Conservation (phyloP, 805 yeast species). For the Cyberlindnera suaveolens region DNA sequence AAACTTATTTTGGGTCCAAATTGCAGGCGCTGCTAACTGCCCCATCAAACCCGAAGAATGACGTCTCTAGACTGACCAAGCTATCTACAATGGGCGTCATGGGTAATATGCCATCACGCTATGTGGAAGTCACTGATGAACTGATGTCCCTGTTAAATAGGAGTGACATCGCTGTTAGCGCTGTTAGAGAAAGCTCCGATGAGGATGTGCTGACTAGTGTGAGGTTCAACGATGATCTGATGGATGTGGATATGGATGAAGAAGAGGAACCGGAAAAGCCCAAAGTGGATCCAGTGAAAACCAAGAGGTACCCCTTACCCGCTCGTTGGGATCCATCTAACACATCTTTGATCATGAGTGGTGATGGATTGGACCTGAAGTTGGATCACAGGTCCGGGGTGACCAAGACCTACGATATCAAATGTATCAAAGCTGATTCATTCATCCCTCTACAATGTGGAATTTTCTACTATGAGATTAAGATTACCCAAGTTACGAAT, state of each 20-base stretch:
- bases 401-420: conserved; percentile 10
- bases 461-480: conserved; percentile 46
- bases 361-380: conserved; percentile 11
- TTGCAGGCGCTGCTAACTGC: conserved; percentile 6
- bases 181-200: not conserved
- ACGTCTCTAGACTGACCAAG: conserved; percentile 4
- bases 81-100: conserved; percentile 13
- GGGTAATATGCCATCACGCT: conserved; percentile 18
- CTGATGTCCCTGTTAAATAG: conserved; percentile 7
- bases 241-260: conserved; percentile 13
- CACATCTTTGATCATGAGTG: conserved; percentile 3
- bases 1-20: conserved; percentile 16
- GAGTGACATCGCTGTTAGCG: not conserved
- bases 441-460: conserved; percentile 36
- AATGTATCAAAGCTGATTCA: conserved; percentile 27
- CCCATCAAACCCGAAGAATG: conserved; percentile 1
- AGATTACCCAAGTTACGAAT: conserved; percentile 29
- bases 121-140: conserved; percentile 7
- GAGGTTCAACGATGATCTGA: conserved; percentile 7
- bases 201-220: conserved; percentile 3
- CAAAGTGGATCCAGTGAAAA: not conserved
- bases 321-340: conserved; percentile 12
- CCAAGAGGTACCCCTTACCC: conserved; percentile 17
- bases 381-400: conserved; percentile 6
- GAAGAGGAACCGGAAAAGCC: conserved; percentile 4